phyloP scores from a whole-genome alignment of 2,329 filamentous ascomycete species.

The Trichophyton verrucosum region DNA sequence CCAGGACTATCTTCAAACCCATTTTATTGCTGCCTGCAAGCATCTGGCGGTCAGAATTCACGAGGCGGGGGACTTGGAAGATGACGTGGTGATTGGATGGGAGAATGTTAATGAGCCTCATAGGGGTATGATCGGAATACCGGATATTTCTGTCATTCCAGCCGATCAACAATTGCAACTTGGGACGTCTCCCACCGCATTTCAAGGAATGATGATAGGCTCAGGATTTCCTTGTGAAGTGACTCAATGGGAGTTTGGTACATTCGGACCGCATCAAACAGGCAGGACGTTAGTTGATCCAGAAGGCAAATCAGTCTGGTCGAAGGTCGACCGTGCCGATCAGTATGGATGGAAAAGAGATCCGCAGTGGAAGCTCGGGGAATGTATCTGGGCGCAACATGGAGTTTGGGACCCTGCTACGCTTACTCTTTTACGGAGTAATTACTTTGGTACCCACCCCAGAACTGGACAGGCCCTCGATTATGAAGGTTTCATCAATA shows the following conservation, averaged over 20 bases:
- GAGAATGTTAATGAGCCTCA: constrained; percentile 95
- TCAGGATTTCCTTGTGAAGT: constrained; percentile 83
- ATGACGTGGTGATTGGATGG: constrained; percentile 84
- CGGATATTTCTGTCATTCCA: constrained; percentile 70
- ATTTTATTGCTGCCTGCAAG: constrained; percentile 67
- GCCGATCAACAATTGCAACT: constrained; percentile 83
- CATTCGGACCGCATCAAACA: constrained; percentile 81
- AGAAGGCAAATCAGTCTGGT: constrained; percentile 71
- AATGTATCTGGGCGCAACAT: constrained; percentile 94
- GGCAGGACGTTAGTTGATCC: constrained; percentile 76
- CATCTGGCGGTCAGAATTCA: constrained; percentile 75
- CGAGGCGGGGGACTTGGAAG: constrained; percentile 77
- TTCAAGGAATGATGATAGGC: constrained; percentile 86
- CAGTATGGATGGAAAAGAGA: constrained; percentile 86
- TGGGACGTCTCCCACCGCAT: constrained; percentile 83
- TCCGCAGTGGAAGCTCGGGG: constrained; percentile 77
- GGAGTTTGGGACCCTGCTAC: constrained; percentile 80
- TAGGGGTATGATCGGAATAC: constrained; percentile 69
- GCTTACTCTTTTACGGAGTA: constrained; percentile 65
- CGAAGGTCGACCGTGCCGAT: constrained; percentile 73
- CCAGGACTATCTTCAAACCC: constrained; percentile 82
- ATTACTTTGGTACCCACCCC: constrained; percentile 78
- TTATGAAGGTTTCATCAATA: constrained; percentile 78
- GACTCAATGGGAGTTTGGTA: constrained; percentile 85
- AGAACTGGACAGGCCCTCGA: constrained; percentile 59